phyloP scores from a whole-genome alignment of 345 rosid genomes.

The Melaleuca alternifolia region DNA sequence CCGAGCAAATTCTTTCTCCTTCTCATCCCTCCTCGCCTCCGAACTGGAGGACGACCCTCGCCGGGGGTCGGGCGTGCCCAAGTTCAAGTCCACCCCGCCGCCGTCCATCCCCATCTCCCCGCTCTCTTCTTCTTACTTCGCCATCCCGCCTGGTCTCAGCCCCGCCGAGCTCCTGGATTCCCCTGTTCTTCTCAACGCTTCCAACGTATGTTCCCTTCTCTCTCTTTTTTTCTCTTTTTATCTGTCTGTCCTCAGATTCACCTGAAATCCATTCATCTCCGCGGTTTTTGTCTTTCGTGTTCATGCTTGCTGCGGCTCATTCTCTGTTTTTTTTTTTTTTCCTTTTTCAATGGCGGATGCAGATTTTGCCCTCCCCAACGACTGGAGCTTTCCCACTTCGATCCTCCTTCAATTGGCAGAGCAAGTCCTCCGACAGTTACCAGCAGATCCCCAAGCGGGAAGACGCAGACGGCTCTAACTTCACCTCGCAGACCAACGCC shows the following conservation, averaged over 20 bases:
- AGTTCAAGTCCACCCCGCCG: constrained; percentile 72
- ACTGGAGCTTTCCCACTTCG: constrained; percentile 63
- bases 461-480: constrained; percentile 24
- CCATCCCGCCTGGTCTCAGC: constrained; percentile 76
- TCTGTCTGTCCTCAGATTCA: background rate
- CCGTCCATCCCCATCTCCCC: constrained; percentile 81
- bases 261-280: background rate
- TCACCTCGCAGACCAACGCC: constrained; percentile 48
- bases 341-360: constrained; percentile 1
- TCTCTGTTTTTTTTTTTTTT: background rate
- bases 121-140: constrained; percentile 56
- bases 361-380: constrained; percentile 87
- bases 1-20: background rate
- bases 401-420: constrained; percentile 34
- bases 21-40: constrained; percentile 18
- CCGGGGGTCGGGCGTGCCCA: constrained; percentile 66
- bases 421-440: constrained; percentile 5
- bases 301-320: background rate
- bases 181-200: constrained; percentile 65
- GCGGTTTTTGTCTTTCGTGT: background rate
- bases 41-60: constrained; percentile 44
- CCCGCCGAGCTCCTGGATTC: constrained; percentile 78
- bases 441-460: constrained; percentile 32
- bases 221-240: background rate
- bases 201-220: constrained; percentile 28